A percentile compares a stretch with the other conserved stretches of the same genome.
These are phyloP conservation scores for Corchorus olitorius DNA, from an alignment of 345 rosid species.

Conservation along the genomic window DNA sequence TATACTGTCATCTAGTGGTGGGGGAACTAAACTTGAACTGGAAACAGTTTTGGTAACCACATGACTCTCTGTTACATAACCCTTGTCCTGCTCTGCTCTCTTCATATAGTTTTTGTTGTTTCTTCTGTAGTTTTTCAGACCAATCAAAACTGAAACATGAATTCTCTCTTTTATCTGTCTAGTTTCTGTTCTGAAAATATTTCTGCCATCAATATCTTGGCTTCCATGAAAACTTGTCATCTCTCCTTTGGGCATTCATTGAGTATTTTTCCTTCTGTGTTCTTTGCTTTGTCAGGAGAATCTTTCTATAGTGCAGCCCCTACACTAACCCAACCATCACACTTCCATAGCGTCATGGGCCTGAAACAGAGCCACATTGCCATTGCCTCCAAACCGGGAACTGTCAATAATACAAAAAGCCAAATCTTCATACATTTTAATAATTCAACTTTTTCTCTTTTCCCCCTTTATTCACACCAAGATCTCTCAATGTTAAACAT, in stretches of 20 bases:
- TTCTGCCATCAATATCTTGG: conserved; percentile 1
- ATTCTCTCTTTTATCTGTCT: not conserved
- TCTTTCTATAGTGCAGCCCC: conserved; percentile 6
- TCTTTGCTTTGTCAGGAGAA: conserved; percentile 15
- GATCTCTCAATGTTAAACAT: not conserved
- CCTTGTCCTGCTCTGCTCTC: not conserved
- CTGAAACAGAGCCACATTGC: not conserved
- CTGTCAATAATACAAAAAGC: not conserved
- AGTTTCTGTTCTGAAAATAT: conserved; percentile 2
- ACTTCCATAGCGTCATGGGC: conserved; percentile 1
- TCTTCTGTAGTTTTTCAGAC: not conserved
- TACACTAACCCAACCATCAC: not conserved
- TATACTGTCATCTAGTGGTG: not conserved
- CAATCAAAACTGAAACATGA: not conserved
- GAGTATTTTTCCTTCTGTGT: not conserved
- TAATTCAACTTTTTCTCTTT: not conserved
- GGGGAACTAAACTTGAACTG: not conserved
- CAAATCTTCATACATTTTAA: not conserved
- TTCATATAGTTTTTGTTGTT: not conserved
- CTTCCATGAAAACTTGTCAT: conserved; percentile 16
- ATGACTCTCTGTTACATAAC: not conserved
- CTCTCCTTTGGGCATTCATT: not conserved
- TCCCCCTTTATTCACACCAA: not conserved
- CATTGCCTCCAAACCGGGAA: conserved; percentile 10
- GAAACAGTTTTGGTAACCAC: not conserved